Percentiles rank a stretch among this genome's conserved stretches.
These are phyloP conservation scores for Penicillium silybi DNA, from an alignment of 495 filamentous ascomycete genomes.

Conservation along the genomic window DNA sequence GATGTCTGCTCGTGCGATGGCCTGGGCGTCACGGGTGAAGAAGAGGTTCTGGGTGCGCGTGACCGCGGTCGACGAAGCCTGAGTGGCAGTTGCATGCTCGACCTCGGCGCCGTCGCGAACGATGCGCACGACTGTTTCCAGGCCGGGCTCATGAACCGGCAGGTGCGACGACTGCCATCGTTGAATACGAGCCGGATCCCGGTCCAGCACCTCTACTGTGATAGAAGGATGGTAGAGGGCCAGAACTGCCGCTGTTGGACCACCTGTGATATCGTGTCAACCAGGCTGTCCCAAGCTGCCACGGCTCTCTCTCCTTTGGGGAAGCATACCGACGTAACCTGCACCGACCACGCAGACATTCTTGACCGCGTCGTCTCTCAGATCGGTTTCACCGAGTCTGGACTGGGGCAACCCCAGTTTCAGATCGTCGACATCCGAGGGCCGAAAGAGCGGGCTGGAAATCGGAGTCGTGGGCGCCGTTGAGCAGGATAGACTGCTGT, in stretches of 20 bases:
- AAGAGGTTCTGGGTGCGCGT: constrained; percentile 55
- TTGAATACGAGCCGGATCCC: constrained; percentile 58
- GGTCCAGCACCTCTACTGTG: constrained; percentile 67
- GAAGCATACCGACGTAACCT: constrained; percentile 56
- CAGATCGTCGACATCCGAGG: constrained; percentile 27
- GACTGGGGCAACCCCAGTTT: constrained; percentile 18
- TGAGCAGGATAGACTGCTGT: constrained; percentile 27
- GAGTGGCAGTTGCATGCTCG: background rate
- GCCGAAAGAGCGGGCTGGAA: constrained; percentile 43
- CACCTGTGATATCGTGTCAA: constrained; percentile 43
- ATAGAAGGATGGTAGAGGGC: constrained; percentile 68
- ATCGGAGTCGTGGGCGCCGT: constrained; percentile 54
- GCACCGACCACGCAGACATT: constrained; percentile 63
- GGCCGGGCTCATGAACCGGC: constrained; percentile 73
- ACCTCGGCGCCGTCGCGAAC: constrained; percentile 53
- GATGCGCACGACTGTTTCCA: constrained; percentile 61
- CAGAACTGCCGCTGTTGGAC: constrained; percentile 71
- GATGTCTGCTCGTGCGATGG: constrained; percentile 65
- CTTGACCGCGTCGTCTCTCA: constrained; percentile 29
- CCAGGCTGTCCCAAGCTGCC: background rate
- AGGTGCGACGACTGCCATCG: constrained; percentile 70
- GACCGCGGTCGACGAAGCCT: background rate
- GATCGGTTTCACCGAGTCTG: constrained; percentile 8
- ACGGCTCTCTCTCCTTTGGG: background rate
- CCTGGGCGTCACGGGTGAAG: constrained; percentile 64